These are phyloP conservation scores for Luvunga scandens DNA, from an alignment of 345 rosid species.

Conservation along the genomic window DNA sequence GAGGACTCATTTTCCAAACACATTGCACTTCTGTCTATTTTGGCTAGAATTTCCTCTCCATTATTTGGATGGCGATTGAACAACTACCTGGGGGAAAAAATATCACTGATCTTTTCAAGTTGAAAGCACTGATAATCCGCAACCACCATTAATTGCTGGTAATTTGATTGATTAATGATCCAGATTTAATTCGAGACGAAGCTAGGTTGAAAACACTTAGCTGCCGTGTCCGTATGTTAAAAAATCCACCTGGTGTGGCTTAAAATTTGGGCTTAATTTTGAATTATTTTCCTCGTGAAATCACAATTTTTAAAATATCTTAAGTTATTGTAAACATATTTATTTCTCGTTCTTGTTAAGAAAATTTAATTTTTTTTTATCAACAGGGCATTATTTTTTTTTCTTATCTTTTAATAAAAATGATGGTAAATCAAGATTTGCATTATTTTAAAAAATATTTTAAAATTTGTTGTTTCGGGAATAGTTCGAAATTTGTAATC, in stretches of 20 bases:
- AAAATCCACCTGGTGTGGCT: background rate
- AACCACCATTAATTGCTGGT: background rate
- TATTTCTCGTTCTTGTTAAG: too few species aligned
- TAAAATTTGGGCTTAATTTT: background rate
- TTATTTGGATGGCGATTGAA: background rate
- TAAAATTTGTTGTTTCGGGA: too few species aligned
- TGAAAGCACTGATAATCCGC: background rate
- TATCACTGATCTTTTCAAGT: background rate
- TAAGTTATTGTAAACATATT: too few species aligned
- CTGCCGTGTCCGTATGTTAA: background rate
- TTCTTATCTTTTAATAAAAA: too few species aligned
- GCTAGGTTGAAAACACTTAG: background rate
- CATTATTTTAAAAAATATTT: too few species aligned
- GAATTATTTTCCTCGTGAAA: background rate
- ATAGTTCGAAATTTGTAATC: too few species aligned
- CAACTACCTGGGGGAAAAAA: conserved; percentile 1
- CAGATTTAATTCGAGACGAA: background rate
- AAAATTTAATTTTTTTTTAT: too few species aligned
- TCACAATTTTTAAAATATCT: too few species aligned
- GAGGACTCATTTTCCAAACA: background rate
- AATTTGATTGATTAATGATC: background rate
- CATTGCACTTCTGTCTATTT: background rate
- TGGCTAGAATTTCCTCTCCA: background rate
- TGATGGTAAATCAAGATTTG: too few species aligned
- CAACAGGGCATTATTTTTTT: too few species aligned